Base-by-base conservation (phyloP, 306 rosid species). In the Parietaria judaica region DNA sequence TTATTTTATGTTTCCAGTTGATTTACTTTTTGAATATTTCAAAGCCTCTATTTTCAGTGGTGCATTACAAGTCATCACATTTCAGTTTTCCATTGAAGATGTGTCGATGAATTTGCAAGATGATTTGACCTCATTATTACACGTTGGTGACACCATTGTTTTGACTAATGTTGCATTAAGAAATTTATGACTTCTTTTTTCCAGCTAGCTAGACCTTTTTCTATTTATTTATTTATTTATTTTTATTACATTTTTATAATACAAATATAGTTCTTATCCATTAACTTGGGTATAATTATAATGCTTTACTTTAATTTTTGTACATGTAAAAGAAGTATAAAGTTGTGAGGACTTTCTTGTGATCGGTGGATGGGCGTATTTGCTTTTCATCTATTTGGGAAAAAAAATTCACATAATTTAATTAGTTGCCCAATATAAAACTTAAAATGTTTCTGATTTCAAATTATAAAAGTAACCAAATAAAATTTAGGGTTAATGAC, bases 351-450 rank as follows among this genome's bases (percentile, higher is more conserved):
- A 12, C 17, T 61, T 46, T 61, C 54, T 43, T 61, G 23, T 12
- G 38, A 10, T 46, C 6, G 23, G 10, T 23, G 36, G 53, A 44
- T 61, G 65, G 37, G 65, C 10, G 39, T 45, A 44, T 61, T 61
- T 61, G 65, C 6, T 61, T 61, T 61, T 44, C 15, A 45, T 46
- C 43, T 61, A 46, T 61, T 46, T 61, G 14, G 54, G 16, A 11
- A 61, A 14, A 17, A 11, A 61, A 17, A 16, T 61, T 6, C 12
- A 55, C 8, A 37, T 16, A 31, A 11, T 39, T 15, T 14, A n/a
- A 41, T 23, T 23, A 23, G 31, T 23, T 23, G 31, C 31, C 2
- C 31, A 23, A 23, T 23, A 23, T 0, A 23, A 23, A 23, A 23
- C 31, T 23, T 23, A 23, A 23, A 23, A 23, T 2, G 31, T 23